Conservation (phyloP, 2,329 filamentous ascomycete genomes). For the Scolecobasidium constrictum region DNA sequence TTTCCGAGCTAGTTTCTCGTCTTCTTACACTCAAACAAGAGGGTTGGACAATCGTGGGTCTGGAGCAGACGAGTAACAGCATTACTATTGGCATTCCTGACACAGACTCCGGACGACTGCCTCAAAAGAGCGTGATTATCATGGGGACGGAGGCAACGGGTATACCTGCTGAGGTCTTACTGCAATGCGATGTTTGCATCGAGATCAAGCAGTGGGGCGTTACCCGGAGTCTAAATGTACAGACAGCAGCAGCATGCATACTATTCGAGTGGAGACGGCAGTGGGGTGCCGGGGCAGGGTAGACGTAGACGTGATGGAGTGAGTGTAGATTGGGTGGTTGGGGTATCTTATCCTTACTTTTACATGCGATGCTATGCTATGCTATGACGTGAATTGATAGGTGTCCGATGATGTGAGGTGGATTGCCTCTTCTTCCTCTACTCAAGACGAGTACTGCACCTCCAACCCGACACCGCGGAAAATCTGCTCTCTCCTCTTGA, state of each 20-base stretch:
- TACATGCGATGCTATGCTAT: background rate
- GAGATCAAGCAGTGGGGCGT: slow-evolving; percentile 42
- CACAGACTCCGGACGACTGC: slow-evolving; percentile 16
- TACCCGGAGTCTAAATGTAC: slow-evolving; percentile 44
- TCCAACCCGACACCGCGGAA: slow-evolving; percentile 69
- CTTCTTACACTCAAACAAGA: slow-evolving; percentile 30
- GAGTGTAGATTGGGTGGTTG: background rate
- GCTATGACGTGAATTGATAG: too few relatives aligned
- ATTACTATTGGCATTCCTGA: slow-evolving; percentile 28
- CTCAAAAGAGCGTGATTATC: slow-evolving; percentile 32
- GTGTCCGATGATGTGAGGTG: too few relatives aligned
- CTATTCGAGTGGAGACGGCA: slow-evolving; percentile 34
- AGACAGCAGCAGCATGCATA: slow-evolving; percentile 41
- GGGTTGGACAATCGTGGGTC: slow-evolving; percentile 40
- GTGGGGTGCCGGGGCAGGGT: slow-evolving; percentile 8
- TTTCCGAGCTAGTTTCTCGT: slow-evolving; percentile 23
- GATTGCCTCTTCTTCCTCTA: too few relatives aligned
- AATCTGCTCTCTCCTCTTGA: slow-evolving; percentile 63
- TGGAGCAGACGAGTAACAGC: slow-evolving; percentile 43
- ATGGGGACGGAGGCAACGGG: slow-evolving; percentile 42
- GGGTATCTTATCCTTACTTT: background rate
- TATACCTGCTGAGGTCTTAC: slow-evolving; percentile 35
- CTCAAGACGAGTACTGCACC: slow-evolving; percentile 67
- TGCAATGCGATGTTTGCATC: slow-evolving; percentile 39
- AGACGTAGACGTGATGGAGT: background rate